Evolutionary conservation across 345 rosid species (phyloP).

Genomic region (Raphanus sativus): DNA sequence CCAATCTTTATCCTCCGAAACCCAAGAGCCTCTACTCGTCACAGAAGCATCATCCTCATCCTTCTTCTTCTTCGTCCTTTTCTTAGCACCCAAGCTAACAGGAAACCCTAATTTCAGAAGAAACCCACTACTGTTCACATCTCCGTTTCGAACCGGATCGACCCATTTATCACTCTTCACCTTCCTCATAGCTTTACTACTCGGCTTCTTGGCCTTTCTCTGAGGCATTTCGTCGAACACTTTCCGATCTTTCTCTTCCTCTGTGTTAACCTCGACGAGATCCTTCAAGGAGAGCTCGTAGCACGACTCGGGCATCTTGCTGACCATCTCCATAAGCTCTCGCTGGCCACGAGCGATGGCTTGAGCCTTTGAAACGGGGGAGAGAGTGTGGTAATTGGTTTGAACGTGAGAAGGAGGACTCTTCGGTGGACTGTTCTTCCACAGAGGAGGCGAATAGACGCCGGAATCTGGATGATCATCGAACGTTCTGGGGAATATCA

Average conservation of each 20-base stretch:
- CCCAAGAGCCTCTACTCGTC: slow-evolving; percentile 29
- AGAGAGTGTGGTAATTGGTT: slow-evolving; percentile 43
- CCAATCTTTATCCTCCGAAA: slow-evolving; percentile 62
- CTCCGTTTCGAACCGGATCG: slow-evolving; percentile 46
- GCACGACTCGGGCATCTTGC: slow-evolving; percentile 81
- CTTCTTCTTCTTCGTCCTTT: slow-evolving; percentile 38
- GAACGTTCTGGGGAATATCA: slow-evolving; percentile 29
- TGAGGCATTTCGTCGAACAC: slow-evolving; percentile 22
- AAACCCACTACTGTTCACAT: slow-evolving; percentile 55
- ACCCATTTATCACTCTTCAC: slow-evolving; percentile 35
- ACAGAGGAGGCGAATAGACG: slow-evolving; percentile 67
- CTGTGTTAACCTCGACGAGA: slow-evolving; percentile 57
- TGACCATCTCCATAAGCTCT: slow-evolving; percentile 96
- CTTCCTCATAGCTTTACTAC: slow-evolving; percentile 24
- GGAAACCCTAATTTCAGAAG: slow-evolving; percentile 74
- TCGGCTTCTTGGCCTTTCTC: slow-evolving; percentile 3
- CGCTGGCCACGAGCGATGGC: slow-evolving; percentile 77
- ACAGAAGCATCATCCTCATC: slow-evolving; percentile 26
- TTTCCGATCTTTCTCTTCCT: slow-evolving; percentile 34
- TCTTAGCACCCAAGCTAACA: slow-evolving; percentile 50
- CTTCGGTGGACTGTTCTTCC: slow-evolving; percentile 50
- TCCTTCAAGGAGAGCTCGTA: slow-evolving; percentile 86
- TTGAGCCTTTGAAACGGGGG: slow-evolving; percentile 65
- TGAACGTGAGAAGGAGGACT: slow-evolving; percentile 42
- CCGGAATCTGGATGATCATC: slow-evolving; percentile 54